Evolutionary conservation across 441 rosid genomes (phyloP), one percentile per base, ranked within the genome.

Genomic region (Cnidoscolus chayamansa): DNA sequence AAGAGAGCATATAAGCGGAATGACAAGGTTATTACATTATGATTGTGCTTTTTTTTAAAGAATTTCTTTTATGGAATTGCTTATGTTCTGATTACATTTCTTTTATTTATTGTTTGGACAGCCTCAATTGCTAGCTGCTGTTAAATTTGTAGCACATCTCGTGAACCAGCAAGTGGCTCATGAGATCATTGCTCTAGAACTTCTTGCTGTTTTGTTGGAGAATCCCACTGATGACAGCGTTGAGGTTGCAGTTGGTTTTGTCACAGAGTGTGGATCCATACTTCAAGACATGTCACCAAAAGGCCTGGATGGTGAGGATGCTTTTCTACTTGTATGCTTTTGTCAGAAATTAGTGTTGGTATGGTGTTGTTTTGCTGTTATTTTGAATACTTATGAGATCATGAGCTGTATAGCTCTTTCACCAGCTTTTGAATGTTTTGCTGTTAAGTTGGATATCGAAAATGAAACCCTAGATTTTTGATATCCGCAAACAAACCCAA

Each of bases 241-340:
- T 40, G 98, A 92, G 81, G 98, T 95, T 13, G 99, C 98, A 67
- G 98, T 89, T 70, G 98, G 96, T 32, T 94, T 94, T 53, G 96
- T 91, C 15, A 92, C 86, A 0, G 94, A 92, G 65, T 85, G 97
- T 86, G 99, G 99, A 67, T 90, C 98, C 1, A 82, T 89, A 73
- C 95, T 94, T 67, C 97, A 89, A 78, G 97, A 92, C 68, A 81
- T 89, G 72, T 83, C 97, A 67, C 96, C 98, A 16, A 92, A 85
- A 86, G 98, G 97, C 78, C 76, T 92, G 57, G 86, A 89, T 77
- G 97, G 97, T 91, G 70, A 40, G 85, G 76, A 63, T 63, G n/a
- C 70, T 50, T 8, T 71, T 67, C 10, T 37, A 68, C 69, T 70
- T 54, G 6, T 63, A 4, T 60, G 64, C 8, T 67, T 48, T 10